A percentile compares a stretch with the other conserved stretches of the same genome.
phyloP scores from a whole-genome alignment of 305 asterid species.

The Plantago coronopus region DNA sequence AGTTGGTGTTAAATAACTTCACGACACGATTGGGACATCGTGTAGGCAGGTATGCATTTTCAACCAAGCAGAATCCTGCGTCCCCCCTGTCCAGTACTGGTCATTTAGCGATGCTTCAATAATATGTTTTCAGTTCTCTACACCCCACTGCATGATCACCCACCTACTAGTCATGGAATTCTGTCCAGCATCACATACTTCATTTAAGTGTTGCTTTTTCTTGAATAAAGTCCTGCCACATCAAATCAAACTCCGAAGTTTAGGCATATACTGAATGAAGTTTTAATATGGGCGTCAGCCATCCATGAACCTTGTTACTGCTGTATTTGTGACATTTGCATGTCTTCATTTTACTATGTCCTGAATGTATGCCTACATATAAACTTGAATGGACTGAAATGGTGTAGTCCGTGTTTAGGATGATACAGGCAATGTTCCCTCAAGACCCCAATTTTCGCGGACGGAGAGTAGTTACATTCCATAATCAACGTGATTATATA shows the following conservation, averaged over 20 bases:
- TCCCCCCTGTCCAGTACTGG: neutral
- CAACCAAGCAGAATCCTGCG: neutral
- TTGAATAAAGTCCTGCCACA: neutral
- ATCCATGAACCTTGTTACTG: neutral
- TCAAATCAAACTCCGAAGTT: neutral
- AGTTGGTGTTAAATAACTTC: slow-evolving; percentile 78
- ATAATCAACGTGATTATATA: slow-evolving; percentile 91
- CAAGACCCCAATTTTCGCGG: slow-evolving; percentile 89
- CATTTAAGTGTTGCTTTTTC: neutral
- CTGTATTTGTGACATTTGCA: neutral
- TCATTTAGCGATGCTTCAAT: neutral
- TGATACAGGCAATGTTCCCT: slow-evolving; percentile 80
- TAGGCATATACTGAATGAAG: neutral
- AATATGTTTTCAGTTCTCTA: neutral
- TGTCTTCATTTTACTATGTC: neutral
- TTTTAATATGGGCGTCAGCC: neutral
- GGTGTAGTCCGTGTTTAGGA: slow-evolving; percentile 32
- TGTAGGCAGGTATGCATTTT: slow-evolving; percentile 58
- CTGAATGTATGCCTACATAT: neutral
- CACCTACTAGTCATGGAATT: no score
- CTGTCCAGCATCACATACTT: neutral
- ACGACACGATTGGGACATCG: slow-evolving; percentile 95
- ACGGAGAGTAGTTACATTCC: slow-evolving; percentile 88
- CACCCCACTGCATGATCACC: neutral
- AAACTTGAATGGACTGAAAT: slow-evolving; percentile 8